These are phyloP conservation scores for Umbellularia californica DNA, from an alignment of 164 flowering plant species.

Conservation along the genomic window DNA sequence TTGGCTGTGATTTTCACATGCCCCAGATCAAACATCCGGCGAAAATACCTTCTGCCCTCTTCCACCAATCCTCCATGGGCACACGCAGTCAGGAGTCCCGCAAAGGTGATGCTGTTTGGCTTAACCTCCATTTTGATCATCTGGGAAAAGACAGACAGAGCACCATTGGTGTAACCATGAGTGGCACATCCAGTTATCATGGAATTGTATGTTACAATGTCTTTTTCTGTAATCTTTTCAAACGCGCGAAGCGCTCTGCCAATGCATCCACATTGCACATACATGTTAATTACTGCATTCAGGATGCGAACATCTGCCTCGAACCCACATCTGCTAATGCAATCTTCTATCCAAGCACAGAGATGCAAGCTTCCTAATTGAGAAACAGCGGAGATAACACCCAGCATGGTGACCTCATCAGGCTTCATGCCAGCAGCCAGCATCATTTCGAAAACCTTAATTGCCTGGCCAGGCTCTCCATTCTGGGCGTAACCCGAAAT, in stretches of 20 bases:
- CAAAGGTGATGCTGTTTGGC: slow-evolving; percentile 17
- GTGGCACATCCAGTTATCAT: slow-evolving; percentile 21
- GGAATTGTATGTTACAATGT: slow-evolving; percentile 15
- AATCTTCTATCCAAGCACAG: background rate
- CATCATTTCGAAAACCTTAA: background rate
- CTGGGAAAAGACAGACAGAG: slow-evolving; percentile 11
- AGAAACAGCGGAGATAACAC: slow-evolving; percentile 3
- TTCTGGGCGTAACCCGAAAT: slow-evolving; percentile 13
- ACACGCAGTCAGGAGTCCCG: slow-evolving; percentile 13
- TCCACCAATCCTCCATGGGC: slow-evolving; percentile 20
- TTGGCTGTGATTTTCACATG: slow-evolving; percentile 7
- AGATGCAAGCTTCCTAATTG: slow-evolving; percentile 9
- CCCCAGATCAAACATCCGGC: slow-evolving; percentile 12
- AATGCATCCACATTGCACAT: slow-evolving; percentile 16
- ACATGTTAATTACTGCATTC: slow-evolving; percentile 13
- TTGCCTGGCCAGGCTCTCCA: background rate
- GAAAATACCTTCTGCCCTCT: slow-evolving; percentile 14
- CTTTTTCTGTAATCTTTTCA: slow-evolving; percentile 10
- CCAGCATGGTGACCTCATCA: background rate
- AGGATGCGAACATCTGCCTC: background rate
- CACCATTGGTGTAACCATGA: slow-evolving; percentile 15
- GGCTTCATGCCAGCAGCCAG: background rate
- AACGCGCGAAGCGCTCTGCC: slow-evolving; percentile 6
- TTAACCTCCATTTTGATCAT: slow-evolving; percentile 11
- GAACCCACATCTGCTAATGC: background rate